Conservation (phyloP, 352 stramenopile species). For the Globisporangium parvum region DNA sequence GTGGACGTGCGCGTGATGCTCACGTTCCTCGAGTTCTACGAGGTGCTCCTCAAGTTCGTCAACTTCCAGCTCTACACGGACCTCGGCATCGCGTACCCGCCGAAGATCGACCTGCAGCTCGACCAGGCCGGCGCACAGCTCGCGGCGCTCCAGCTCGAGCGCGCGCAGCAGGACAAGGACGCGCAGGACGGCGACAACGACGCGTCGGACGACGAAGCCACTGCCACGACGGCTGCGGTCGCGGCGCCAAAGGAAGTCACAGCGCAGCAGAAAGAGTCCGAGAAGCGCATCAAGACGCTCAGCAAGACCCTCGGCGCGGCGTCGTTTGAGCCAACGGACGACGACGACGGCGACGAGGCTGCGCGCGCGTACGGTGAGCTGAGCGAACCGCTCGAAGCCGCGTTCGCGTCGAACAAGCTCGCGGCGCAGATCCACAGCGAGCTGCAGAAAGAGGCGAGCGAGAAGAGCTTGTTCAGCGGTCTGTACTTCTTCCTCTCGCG, state of each 20-base stretch:
- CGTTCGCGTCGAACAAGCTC: constrained; percentile 77
- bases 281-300: constrained; percentile 81
- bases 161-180: constrained; percentile 25
- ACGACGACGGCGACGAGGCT: constrained; percentile 76
- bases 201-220: constrained; percentile 21
- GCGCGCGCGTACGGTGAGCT: constrained; percentile 73
- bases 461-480: constrained; percentile 76
- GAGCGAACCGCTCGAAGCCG: constrained; percentile 88
- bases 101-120: constrained; percentile 85
- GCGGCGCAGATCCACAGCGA: constrained; percentile 75
- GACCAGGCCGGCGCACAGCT: constrained; percentile 73
- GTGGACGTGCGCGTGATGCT: constrained; percentile 99
- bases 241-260: constrained; percentile 17
- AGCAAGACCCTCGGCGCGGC: constrained; percentile 27
- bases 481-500: constrained; percentile 91
- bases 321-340: constrained; percentile 31
- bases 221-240: background rate
- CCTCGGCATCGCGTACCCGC: constrained; percentile 92
- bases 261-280: constrained; percentile 84
- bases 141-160: constrained; percentile 59
- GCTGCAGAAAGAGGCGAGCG: constrained; percentile 70
- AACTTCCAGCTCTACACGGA: constrained; percentile 98
- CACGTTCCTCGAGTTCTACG: constrained; percentile 99
- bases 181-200: constrained; percentile 21
- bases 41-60: constrained; percentile 97